Percentiles rank a stretch among this genome's conserved stretches.
Evolutionary conservation across 495 filamentous ascomycete species (phyloP).

Genomic region (Penicillium canescens): DNA sequence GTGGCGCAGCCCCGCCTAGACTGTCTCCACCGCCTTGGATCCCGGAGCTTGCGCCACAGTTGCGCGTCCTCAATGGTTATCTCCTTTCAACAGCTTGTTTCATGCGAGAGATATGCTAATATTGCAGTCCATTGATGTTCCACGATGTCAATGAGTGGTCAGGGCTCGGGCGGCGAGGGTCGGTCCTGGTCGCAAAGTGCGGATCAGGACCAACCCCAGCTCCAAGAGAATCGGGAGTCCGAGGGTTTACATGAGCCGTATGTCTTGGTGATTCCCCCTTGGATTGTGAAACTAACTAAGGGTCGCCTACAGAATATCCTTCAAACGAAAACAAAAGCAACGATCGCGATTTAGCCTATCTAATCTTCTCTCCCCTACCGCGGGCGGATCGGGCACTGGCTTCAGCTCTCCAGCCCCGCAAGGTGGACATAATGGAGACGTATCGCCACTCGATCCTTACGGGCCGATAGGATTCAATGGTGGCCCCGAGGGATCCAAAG

Average conservation of each 20-base stretch:
- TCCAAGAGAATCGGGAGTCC: constrained; percentile 29
- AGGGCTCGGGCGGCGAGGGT: constrained; percentile 17
- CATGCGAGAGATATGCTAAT: constrained; percentile 17
- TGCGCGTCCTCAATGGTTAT: constrained; percentile 14
- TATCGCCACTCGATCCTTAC: constrained; percentile 22
- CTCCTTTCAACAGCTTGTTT: constrained; percentile 15
- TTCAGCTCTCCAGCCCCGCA: constrained; percentile 22
- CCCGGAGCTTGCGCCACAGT: constrained; percentile 29
- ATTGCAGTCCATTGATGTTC: constrained; percentile 19
- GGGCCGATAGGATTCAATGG: constrained; percentile 35
- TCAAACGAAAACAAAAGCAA: constrained; percentile 81
- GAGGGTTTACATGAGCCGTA: constrained; percentile 50
- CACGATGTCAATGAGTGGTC: constrained; percentile 28
- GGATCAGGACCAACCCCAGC: constrained; percentile 9
- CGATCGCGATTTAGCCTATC: constrained; percentile 55
- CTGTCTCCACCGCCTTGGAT: constrained; percentile 33
- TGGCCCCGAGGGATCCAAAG: constrained; percentile 54
- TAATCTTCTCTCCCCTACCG: constrained; percentile 52
- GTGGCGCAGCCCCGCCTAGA: constrained; percentile 33
- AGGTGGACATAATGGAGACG: constrained; percentile 30
- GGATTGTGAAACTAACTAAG: constrained; percentile 11
- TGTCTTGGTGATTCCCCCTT: constrained; percentile 6
- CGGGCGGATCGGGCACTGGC: constrained; percentile 24
- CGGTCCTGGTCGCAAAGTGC: constrained; percentile 9
- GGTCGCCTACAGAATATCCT: constrained; percentile 58